A percentile compares a stretch with the other conserved stretches of the same genome.
phyloP scores from a whole-genome alignment of 371 early-diverging fungal species.

The Rhizomucor miehei region DNA sequence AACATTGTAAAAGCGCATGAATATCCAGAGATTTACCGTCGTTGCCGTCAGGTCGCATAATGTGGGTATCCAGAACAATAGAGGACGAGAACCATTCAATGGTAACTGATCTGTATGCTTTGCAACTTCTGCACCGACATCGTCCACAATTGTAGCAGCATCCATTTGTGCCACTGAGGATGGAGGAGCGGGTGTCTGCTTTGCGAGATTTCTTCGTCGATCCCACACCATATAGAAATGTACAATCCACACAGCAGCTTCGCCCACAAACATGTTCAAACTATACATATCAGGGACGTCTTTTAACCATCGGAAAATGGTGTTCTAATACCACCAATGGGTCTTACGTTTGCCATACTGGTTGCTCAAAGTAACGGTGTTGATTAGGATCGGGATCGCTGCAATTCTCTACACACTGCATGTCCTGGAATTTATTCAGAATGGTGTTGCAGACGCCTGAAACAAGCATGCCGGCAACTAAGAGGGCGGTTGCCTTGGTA shows the following conservation, averaged over 20 bases:
- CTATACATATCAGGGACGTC: conserved; percentile 11
- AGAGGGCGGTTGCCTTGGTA: conserved; percentile 27
- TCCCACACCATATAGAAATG: conserved; percentile 37
- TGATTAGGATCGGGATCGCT: conserved; percentile 73
- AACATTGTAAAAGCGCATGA: conserved; percentile 8
- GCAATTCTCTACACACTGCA: conserved; percentile 88
- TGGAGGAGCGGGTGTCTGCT: conserved; percentile 20
- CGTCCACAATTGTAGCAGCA: conserved; percentile 32
- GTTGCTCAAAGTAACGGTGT: conserved; percentile 87
- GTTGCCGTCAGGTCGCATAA: conserved; percentile 91
- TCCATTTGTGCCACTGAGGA: conserved; percentile 44
- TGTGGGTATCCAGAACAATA: conserved; percentile 88
- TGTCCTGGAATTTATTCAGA: conserved; percentile 82
- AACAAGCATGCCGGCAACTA: conserved; percentile 77
- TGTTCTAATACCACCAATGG: not conserved
- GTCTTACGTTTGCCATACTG: conserved; percentile 89
- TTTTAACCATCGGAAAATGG: not conserved
- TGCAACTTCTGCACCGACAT: conserved; percentile 25
- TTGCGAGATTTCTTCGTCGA: not conserved
- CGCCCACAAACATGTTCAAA: conserved; percentile 95
- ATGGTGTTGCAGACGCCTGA: conserved; percentile 80
- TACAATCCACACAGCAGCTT: conserved; percentile 55
- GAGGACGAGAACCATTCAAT: conserved; percentile 55
- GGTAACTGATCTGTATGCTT: conserved; percentile 17
- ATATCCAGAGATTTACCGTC: conserved; percentile 51